These are phyloP conservation scores for Mediolabrus comicus DNA, from an alignment of 108 stramenopile species.

Conservation along the genomic window DNA sequence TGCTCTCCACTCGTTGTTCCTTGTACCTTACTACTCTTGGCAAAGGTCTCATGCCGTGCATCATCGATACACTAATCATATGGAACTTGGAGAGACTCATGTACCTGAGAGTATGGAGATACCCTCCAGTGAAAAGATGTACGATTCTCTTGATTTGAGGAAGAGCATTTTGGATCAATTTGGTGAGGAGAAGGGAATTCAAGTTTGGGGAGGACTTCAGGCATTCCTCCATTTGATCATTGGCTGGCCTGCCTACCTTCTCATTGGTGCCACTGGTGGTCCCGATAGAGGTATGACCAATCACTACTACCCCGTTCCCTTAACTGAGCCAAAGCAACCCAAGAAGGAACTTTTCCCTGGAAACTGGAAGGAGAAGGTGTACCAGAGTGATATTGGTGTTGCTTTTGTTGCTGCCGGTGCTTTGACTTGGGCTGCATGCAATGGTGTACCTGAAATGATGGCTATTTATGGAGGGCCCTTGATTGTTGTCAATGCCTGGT, in stretches of 20 bases:
- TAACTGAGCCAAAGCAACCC: constrained; percentile 68
- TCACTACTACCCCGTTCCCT: constrained; percentile 67
- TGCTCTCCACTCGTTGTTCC: constrained; percentile 84
- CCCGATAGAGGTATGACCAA: constrained; percentile 73
- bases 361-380: constrained; percentile 90
- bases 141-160: constrained; percentile 49
- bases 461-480: constrained; percentile 91
- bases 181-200: constrained; percentile 61
- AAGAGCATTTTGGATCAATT: constrained; percentile 47
- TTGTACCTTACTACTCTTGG: constrained; percentile 98
- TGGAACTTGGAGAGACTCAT: constrained; percentile 95
- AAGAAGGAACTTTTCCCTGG: constrained; percentile 88
- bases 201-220: constrained; percentile 68
- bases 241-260: constrained; percentile 85
- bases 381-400: constrained; percentile 87
- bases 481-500: constrained; percentile 93
- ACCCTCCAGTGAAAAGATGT: constrained; percentile 22
- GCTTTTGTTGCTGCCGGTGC: constrained; percentile 71
- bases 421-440: constrained; percentile 59
- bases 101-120: constrained; percentile 58
- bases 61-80: constrained; percentile 94
- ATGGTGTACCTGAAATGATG: constrained; percentile 81
- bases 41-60: constrained; percentile 94
- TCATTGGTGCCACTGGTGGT: constrained; percentile 86
- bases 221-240: constrained; percentile 75